These are phyloP conservation scores for Leptographium procerum DNA, from an alignment of 2,329 filamentous ascomycete species.

Conservation along the genomic window DNA sequence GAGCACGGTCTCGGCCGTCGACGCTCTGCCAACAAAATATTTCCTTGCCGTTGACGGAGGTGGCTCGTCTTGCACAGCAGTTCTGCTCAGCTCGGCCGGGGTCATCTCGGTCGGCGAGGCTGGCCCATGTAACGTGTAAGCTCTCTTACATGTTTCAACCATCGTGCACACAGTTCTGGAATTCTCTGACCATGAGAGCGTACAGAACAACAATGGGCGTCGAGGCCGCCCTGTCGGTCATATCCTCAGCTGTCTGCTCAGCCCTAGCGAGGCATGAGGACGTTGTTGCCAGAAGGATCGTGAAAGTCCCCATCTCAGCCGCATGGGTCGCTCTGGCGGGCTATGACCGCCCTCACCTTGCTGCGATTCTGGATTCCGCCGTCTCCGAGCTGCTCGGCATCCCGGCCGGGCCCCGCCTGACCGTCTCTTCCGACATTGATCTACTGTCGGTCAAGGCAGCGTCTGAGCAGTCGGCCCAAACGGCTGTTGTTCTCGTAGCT, in stretches of 20 bases:
- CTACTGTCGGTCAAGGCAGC: constrained; percentile 20
- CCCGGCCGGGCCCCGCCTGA: constrained; percentile 13
- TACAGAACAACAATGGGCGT: constrained; percentile 18
- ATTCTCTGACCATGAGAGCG: not conserved
- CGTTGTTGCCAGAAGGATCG: not conserved
- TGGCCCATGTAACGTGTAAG: constrained; percentile 28
- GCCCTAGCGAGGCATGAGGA: constrained; percentile 13
- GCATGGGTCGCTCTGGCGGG: constrained; percentile 30
- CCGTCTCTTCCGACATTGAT: constrained; percentile 27
- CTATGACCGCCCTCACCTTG: constrained; percentile 23
- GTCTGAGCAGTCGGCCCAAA: constrained; percentile 7
- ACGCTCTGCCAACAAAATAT: not conserved
- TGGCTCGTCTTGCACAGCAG: constrained; percentile 29
- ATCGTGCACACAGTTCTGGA: not conserved
- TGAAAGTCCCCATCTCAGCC: constrained; percentile 12
- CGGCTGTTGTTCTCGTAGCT: constrained; percentile 26
- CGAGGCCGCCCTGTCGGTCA: constrained; percentile 15
- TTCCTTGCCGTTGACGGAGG: constrained; percentile 29
- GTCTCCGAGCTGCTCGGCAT: constrained; percentile 20
- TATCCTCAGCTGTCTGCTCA: constrained; percentile 17
- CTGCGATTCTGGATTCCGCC: constrained; percentile 15
- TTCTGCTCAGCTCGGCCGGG: constrained; percentile 17
- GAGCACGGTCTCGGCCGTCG: not conserved
- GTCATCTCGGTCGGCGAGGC: constrained; percentile 18
- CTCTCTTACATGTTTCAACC: not conserved